These are phyloP conservation scores for Vaccinium corymbosum DNA, from an alignment of 148 eudicot species.

Conservation along the genomic window DNA sequence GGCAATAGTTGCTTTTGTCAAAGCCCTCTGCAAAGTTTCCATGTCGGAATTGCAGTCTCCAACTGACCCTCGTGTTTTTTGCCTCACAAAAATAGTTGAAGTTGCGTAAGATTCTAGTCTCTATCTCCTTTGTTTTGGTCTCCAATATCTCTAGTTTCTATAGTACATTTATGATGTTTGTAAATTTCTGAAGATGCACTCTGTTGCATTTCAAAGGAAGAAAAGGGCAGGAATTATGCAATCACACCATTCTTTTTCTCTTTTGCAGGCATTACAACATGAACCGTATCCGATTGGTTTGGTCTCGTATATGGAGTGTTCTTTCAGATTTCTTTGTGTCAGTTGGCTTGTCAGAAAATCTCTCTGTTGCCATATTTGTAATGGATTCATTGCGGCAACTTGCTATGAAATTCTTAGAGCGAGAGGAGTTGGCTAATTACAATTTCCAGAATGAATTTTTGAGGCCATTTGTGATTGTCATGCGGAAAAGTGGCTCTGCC, in stretches of 20 bases:
- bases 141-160: not conserved
- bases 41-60: constrained; percentile 98
- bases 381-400: constrained; percentile 99
- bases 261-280: constrained; percentile 97
- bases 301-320: constrained; percentile 99
- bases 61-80: constrained; percentile 98
- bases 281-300: constrained; percentile 95
- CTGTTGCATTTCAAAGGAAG: not conserved
- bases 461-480: constrained; percentile 92
- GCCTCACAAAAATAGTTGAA: constrained; percentile 96
- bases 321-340: constrained; percentile 97
- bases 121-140: constrained; percentile 13
- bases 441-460: constrained; percentile 97
- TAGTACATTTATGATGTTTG: not conserved
- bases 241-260: constrained; percentile 21
- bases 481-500: constrained; percentile 84
- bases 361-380: constrained; percentile 97
- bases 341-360: constrained; percentile 94
- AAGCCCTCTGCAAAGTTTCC: constrained; percentile 93
- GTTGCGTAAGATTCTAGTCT: constrained; percentile 83
- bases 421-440: constrained; percentile 97
- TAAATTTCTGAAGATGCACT: constrained; percentile 2
- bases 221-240: constrained; percentile 4
- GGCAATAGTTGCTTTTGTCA: constrained; percentile 97
- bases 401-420: constrained; percentile 96